phyloP scores from a whole-genome alignment of 768 basidiomycete genomes.

The Podaxis sp. region DNA sequence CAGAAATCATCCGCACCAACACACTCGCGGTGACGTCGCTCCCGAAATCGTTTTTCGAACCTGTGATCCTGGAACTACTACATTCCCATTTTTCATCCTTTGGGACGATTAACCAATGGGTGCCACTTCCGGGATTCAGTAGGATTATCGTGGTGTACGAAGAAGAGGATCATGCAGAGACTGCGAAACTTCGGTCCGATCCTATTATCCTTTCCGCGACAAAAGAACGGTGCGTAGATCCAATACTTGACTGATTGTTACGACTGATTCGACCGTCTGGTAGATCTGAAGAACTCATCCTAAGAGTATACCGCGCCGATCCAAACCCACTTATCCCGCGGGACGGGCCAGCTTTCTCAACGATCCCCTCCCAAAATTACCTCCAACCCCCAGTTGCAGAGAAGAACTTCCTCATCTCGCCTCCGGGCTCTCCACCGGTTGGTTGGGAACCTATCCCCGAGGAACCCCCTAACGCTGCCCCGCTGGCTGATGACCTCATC shows the following conservation, averaged over 20 bases:
- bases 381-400: constrained; percentile 78
- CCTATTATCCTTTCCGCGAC: constrained; percentile 58
- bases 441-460: constrained; percentile 94
- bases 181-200: constrained; percentile 66
- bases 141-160: constrained; percentile 83
- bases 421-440: constrained; percentile 95
- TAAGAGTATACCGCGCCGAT: constrained; percentile 76
- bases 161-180: constrained; percentile 59
- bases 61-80: constrained; percentile 63
- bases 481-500: constrained; percentile 88
- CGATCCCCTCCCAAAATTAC: constrained; percentile 35
- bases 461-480: constrained; percentile 82
- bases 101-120: constrained; percentile 89
- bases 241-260: constrained; percentile 6
- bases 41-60: constrained; percentile 77
- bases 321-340: constrained; percentile 56
- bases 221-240: constrained; percentile 45
- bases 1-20: constrained; percentile 55
- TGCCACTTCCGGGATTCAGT: constrained; percentile 77
- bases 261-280: background rate
- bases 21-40: constrained; percentile 81
- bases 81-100: constrained; percentile 71
- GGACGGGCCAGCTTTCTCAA: constrained; percentile 30
- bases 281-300: constrained; percentile 48
- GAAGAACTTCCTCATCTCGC: constrained; percentile 97